A percentile compares a stretch with the other conserved stretches of the same genome.
Conservation (phyloP, 169 alveolate genomes). For the Cryptosporidium muris region DNA sequence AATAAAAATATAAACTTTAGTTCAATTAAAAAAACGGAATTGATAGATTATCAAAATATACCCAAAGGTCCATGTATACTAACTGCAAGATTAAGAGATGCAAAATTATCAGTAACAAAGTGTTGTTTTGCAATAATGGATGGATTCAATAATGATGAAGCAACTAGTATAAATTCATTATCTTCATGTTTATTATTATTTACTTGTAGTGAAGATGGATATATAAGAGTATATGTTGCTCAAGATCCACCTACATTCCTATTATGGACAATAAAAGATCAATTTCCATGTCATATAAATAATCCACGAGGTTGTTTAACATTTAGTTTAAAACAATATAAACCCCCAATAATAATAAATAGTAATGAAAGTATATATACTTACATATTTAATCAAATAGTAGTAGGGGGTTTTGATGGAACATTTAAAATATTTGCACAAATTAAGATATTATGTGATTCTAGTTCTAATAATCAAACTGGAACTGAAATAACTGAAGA, state of each 20-base stretch:
- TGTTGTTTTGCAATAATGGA: slow-evolving; percentile 25
- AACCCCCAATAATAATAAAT: too few relatives aligned
- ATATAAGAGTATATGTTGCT: slow-evolving; percentile 28
- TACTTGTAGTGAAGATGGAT: slow-evolving; percentile 12
- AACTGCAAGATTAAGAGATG: slow-evolving; percentile 64
- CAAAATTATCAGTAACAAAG: slow-evolving; percentile 14
- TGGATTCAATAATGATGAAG: slow-evolving; percentile 1
- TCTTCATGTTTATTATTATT: background rate
- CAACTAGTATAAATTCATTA: background rate
- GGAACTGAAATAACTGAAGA: background rate
- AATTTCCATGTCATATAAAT: slow-evolving; percentile 28
- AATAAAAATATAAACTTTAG: slow-evolving; percentile 19
- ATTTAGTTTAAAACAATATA: background rate
- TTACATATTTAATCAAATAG: slow-evolving; percentile 2
- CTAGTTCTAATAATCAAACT: background rate
- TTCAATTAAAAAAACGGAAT: background rate
- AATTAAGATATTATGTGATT: background rate
- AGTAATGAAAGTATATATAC: too few relatives aligned
- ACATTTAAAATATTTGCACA: background rate
- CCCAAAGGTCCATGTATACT: slow-evolving; percentile 12
- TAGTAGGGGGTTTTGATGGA: slow-evolving; percentile 31
- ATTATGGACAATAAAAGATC: slow-evolving; percentile 48
- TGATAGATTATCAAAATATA: background rate
- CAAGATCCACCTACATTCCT: slow-evolving; percentile 61
- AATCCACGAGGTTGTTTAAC: slow-evolving; percentile 14